Conservation (phyloP, 768 basidiomycete species). For the Xerocomus spinulosus region DNA sequence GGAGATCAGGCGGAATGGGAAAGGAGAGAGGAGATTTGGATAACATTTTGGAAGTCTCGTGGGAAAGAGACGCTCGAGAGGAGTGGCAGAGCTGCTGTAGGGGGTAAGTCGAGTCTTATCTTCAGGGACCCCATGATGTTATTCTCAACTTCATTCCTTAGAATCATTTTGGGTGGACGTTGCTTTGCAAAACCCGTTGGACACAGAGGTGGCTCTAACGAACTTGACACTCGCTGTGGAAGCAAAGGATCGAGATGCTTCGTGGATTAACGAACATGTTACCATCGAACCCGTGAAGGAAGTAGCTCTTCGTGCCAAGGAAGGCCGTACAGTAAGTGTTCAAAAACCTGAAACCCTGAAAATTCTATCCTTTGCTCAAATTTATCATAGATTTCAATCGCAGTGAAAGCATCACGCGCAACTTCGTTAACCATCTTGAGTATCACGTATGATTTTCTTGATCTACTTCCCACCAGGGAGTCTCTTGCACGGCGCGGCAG, state of each 20-base stretch:
- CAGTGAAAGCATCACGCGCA: slow-evolving; percentile 50
- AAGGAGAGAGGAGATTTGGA: slow-evolving; percentile 63
- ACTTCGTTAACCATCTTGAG: slow-evolving; percentile 53
- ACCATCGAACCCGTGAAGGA: slow-evolving; percentile 60
- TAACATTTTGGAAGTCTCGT: slow-evolving; percentile 47
- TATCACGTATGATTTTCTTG: slow-evolving; percentile 65
- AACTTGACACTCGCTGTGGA: slow-evolving; percentile 57
- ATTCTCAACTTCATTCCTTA: slow-evolving; percentile 25
- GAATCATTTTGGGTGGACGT: slow-evolving; percentile 79
- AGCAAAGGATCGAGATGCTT: slow-evolving; percentile 27
- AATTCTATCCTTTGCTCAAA: neutral
- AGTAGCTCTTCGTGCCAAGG: slow-evolving; percentile 56
- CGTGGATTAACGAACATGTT: slow-evolving; percentile 38
- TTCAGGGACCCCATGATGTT: neutral
- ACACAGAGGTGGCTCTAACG: slow-evolving; percentile 65
- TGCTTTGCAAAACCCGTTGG: slow-evolving; percentile 63
- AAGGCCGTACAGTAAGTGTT: slow-evolving; percentile 56
- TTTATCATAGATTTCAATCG: slow-evolving; percentile 52
- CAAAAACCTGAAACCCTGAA: neutral
- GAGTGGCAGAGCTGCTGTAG: slow-evolving; percentile 56
- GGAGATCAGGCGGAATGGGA: slow-evolving; percentile 54
- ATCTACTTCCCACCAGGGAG: slow-evolving; percentile 64
- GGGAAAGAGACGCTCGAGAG: slow-evolving; percentile 54
- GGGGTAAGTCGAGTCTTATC: slow-evolving; percentile 41
- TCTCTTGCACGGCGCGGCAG: slow-evolving; percentile 65